Conservation (phyloP, 306 rosid species). For the Rubus idaeus region DNA sequence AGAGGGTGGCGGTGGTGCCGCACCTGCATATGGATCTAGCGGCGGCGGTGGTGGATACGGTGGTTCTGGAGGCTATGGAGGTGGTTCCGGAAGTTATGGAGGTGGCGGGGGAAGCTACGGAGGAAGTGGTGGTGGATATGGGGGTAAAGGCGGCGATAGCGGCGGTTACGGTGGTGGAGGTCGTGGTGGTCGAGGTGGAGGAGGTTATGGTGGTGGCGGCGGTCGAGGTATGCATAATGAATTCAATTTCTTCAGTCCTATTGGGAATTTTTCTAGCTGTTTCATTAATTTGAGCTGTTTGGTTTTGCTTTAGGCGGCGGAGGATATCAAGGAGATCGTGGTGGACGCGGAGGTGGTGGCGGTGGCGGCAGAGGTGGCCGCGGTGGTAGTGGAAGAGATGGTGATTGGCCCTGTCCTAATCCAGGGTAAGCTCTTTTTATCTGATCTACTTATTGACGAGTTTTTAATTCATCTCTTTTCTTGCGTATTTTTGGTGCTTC, state of each 20-base stretch:
- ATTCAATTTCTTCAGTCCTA: neutral
- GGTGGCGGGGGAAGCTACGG: constrained; percentile 43
- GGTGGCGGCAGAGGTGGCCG: constrained; percentile 62
- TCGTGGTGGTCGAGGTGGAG: constrained; percentile 38
- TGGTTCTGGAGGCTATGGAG: constrained; percentile 19
- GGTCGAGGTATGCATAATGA: constrained; percentile 64
- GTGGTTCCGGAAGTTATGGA: constrained; percentile 46
- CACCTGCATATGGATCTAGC: constrained; percentile 63
- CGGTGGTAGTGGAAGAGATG: constrained; percentile 93
- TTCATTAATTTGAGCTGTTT: constrained; percentile 4
- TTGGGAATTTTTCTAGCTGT: no score
- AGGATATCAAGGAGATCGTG: constrained; percentile 83
- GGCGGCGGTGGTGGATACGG: constrained; percentile 58
- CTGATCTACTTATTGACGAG: neutral
- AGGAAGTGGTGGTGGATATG: constrained; percentile 41
- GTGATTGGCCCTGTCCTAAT: constrained; percentile 97
- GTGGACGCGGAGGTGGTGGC: constrained; percentile 63
- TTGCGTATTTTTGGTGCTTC: neutral
- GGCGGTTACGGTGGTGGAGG: constrained; percentile 45
- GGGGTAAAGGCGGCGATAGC: constrained; percentile 43
- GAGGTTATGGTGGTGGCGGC: constrained; percentile 51
- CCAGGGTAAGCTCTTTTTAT: constrained; percentile 49
- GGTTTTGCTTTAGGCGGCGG: constrained; percentile 46
- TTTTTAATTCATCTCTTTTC: neutral
- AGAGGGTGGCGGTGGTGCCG: constrained; percentile 72